Conservation (phyloP, 2,329 filamentous ascomycete species). For the Curvularia spicifera region DNA sequence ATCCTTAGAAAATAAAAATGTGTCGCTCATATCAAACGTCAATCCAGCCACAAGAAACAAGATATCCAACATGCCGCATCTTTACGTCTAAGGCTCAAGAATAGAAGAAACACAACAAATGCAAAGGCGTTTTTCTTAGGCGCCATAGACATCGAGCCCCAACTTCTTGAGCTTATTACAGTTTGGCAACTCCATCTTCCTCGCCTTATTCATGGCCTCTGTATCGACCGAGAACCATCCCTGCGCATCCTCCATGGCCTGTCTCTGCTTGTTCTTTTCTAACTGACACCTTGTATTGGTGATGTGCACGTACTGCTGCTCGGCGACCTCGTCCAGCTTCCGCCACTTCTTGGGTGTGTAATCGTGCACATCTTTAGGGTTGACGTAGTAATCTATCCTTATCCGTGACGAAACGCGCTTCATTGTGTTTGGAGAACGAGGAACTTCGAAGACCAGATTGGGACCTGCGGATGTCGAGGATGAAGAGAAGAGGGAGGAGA, state of each 20-base stretch:
- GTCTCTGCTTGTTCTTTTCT: conserved; percentile 70
- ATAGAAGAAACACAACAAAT: not conserved
- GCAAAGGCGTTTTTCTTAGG: not conserved
- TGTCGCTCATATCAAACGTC: not conserved
- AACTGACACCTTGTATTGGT: conserved; percentile 75
- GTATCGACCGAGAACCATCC: conserved; percentile 87
- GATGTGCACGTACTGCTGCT: conserved; percentile 71
- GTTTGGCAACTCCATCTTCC: conserved; percentile 64
- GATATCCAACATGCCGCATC: not conserved
- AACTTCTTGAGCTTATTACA: conserved; percentile 64
- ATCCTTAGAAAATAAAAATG: not conserved
- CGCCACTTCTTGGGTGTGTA: conserved; percentile 72
- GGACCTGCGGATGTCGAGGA: conserved; percentile 63
- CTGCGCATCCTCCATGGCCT: conserved; percentile 76
- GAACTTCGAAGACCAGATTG: conserved; percentile 75
- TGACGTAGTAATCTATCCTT: conserved; percentile 82
- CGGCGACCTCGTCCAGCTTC: conserved; percentile 78
- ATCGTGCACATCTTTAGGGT: conserved; percentile 76
- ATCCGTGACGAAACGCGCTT: conserved; percentile 73
- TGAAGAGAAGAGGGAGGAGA: conserved; percentile 75
- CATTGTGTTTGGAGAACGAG: conserved; percentile 74
- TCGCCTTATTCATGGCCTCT: conserved; percentile 76
- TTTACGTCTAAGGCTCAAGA: not conserved
- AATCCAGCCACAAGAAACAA: not conserved
- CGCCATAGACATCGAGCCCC: conserved; percentile 28